These are phyloP conservation scores for Suzukiozyma palmioleophila DNA, from an alignment of 1,139 yeast genomes.

Conservation along the genomic window DNA sequence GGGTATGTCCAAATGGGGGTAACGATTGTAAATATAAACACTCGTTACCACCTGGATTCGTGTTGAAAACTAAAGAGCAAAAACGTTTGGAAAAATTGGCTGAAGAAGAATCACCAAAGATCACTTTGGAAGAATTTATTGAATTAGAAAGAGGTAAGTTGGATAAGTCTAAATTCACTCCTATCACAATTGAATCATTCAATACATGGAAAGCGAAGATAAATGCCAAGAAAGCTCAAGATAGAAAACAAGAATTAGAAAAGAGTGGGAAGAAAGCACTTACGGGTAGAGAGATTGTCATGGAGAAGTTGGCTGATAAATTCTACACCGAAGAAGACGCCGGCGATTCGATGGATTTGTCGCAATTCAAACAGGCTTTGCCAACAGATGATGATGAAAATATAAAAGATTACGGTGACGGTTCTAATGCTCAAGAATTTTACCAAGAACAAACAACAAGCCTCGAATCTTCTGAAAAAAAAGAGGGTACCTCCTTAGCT, in stretches of 20 bases:
- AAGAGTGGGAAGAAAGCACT: constrained; percentile 43
- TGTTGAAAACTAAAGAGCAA: constrained; percentile 94
- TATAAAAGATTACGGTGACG: constrained; percentile 57
- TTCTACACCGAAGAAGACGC: constrained; percentile 47
- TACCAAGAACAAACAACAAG: constrained; percentile 14
- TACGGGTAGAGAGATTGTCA: constrained; percentile 80
- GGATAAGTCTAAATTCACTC: constrained; percentile 75
- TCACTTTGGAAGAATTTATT: constrained; percentile 91
- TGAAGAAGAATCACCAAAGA: constrained; percentile 79
- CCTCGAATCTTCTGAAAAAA: neutral
- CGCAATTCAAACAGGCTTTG: constrained; percentile 51
- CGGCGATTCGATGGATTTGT: constrained; percentile 70
- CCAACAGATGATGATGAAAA: constrained; percentile 37
- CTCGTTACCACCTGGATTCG: constrained; percentile 96
- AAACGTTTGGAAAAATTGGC: constrained; percentile 85
- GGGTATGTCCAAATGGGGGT: constrained; percentile 97
- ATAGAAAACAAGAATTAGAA: constrained; percentile 49
- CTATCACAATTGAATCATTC: constrained; percentile 83
- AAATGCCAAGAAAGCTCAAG: constrained; percentile 55
- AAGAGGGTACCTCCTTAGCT: constrained; percentile 2
- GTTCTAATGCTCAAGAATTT: constrained; percentile 18
- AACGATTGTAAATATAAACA: constrained; percentile 91
- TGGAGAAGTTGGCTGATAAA: constrained; percentile 69
- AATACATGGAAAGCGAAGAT: constrained; percentile 79
- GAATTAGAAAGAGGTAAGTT: constrained; percentile 89